phyloP scores from a whole-genome alignment of 495 filamentous ascomycete genomes.

The Neurospora sublineolata region DNA sequence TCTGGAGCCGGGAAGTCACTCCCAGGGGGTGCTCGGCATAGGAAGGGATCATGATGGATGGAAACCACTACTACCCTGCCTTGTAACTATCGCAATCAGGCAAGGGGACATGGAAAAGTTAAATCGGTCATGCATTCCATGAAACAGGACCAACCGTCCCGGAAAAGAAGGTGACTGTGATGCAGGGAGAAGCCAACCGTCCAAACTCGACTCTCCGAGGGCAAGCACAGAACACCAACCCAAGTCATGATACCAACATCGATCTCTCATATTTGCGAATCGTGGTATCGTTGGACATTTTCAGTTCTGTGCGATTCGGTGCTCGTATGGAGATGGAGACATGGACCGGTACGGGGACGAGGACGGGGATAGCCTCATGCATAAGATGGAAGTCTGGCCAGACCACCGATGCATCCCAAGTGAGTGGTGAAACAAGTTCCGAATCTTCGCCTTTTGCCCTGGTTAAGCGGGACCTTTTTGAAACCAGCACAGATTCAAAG shows the following conservation, averaged over 20 bases:
- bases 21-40: background rate
- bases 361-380: background rate
- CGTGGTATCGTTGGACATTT: background rate
- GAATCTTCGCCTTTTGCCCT: background rate
- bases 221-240: background rate
- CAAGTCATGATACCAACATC: background rate
- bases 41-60: background rate
- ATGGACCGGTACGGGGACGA: background rate
- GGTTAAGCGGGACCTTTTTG: background rate
- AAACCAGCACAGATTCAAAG: background rate
- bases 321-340: background rate
- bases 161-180: background rate
- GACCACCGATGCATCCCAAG: background rate
- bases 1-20: background rate
- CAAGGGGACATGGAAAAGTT: background rate
- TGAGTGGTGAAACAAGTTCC: background rate
- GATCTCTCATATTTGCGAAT: background rate
- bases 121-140: background rate
- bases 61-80: background rate
- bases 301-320: background rate
- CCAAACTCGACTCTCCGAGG: background rate
- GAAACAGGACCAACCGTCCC: background rate
- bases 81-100: background rate
- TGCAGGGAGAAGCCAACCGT: background rate
- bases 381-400: background rate